These are phyloP conservation scores for Scedosporium minutisporum DNA, from an alignment of 2,329 filamentous ascomycete species.

Conservation along the genomic window DNA sequence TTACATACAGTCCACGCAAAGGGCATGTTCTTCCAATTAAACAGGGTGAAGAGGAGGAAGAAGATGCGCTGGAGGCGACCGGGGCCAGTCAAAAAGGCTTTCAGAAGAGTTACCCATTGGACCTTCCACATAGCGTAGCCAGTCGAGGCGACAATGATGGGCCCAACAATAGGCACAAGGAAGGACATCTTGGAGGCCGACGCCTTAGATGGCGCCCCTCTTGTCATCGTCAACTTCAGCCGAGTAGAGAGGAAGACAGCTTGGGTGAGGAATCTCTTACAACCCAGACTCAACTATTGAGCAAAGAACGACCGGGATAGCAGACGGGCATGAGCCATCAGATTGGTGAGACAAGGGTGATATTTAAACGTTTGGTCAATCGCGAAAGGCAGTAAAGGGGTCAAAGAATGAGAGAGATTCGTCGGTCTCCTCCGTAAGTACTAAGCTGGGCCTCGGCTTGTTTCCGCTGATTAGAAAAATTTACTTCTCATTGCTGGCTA, in stretches of 20 bases:
- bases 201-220: slow-evolving; percentile 16
- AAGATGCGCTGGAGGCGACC: slow-evolving; percentile 43
- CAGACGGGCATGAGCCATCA: not conserved
- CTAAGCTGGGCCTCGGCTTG: too few relatives aligned
- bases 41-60: slow-evolving; percentile 43
- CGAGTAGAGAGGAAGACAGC: slow-evolving; percentile 10
- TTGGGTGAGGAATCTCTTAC: slow-evolving; percentile 1
- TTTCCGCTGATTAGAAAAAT: too few relatives aligned
- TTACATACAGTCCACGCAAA: slow-evolving; percentile 63
- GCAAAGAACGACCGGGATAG: not conserved
- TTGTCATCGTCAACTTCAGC: slow-evolving; percentile 13
- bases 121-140: slow-evolving; percentile 38
- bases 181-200: slow-evolving; percentile 22
- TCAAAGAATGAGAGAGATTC: not conserved
- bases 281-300: not conserved
- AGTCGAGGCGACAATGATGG: slow-evolving; percentile 29
- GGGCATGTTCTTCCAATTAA: slow-evolving; percentile 67
- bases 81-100: slow-evolving; percentile 42
- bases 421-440: too few relatives aligned
- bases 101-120: slow-evolving; percentile 28
- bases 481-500: too few relatives aligned
- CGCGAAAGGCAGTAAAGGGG: not conserved
- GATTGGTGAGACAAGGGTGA: not conserved
- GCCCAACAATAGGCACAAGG: slow-evolving; percentile 26
- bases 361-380: too few relatives aligned